Base-by-base conservation (phyloP, 2,329 filamentous ascomycete genomes). In the Acrocalymma vagum region DNA sequence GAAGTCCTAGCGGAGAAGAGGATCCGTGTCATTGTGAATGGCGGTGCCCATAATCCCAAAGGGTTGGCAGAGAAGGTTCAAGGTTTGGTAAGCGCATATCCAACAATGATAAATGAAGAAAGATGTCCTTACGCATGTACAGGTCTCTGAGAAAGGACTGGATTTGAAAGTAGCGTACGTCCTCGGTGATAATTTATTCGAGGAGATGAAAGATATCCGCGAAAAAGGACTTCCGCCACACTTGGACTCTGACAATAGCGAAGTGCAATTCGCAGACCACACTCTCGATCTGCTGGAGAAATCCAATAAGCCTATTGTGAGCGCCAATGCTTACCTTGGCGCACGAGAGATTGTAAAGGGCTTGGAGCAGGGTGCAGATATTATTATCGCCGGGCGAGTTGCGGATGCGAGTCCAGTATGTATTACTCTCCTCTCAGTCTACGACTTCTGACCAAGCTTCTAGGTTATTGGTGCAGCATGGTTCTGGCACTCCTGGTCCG, bases 21-120 rank as follows among this genome's bases (percentile, higher is more conserved):
- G 0, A 82, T 83, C 63, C 80, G 79, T 45, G 68, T 83, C 9
- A 69, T 81, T 23, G 69, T 82, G 39, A 83, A 84, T 50, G 81
- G 81, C 3, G 81, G 82, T 1, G 78, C 75, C 3, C 70, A 79
- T 11, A 79, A 83, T 41, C 81, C 81, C 0, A 70, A 71, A 41
- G 78, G 74, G 0, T 53, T 84, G 11, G 78, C 80, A 3, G 53
- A 75, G 34, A 73, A 75, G 40, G 67, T 75, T 0, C 60, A 70
- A 4, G 55, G 69, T 13, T 46, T 80, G 44, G 70, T 72, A 24
- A 48, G 48, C 14, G 16, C 29, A 34, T 16, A 9, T 14, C 18
- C 16, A 14, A 29, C 18, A 15, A 3, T 5, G 21, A 22, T 34
- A 18, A 28, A 23, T 22, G 15, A 18, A 17, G n/a, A 9, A 15